phyloP scores from a whole-genome alignment of 352 stramenopile species.

The Globisporangium sylvaticum region DNA sequence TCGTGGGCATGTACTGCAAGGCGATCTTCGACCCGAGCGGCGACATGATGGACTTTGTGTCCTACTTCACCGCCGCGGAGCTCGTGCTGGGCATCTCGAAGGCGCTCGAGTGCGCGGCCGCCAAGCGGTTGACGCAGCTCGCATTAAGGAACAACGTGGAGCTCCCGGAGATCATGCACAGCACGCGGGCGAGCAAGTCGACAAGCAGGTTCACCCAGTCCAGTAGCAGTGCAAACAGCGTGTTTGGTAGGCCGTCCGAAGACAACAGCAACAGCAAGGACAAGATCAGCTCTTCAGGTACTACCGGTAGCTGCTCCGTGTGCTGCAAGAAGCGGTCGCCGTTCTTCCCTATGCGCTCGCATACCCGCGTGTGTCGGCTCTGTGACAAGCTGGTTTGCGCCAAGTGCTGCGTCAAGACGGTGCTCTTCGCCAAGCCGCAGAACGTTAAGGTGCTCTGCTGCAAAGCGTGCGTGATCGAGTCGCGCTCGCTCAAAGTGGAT shows the following conservation, averaged over 20 bases:
- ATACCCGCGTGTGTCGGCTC: conserved; percentile 30
- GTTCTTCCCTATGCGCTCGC: conserved; percentile 13
- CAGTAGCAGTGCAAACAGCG: background rate
- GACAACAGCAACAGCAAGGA: background rate
- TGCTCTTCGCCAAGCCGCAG: conserved; percentile 30
- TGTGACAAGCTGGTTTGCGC: conserved; percentile 35
- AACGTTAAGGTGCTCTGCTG: conserved; percentile 39
- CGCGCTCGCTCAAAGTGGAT: conserved; percentile 33
- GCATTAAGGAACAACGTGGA: background rate
- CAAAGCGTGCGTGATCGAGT: conserved; percentile 45
- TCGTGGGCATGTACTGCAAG: conserved; percentile 10
- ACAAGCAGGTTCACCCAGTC: background rate
- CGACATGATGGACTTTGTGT: conserved; percentile 11
- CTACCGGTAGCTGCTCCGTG: conserved; percentile 10
- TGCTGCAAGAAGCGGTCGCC: conserved; percentile 8
- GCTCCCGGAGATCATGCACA: background rate
- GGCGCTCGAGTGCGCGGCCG: conserved; percentile 12
- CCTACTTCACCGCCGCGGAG: conserved; percentile 8
- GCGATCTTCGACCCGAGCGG: conserved; percentile 15
- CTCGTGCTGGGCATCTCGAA: conserved; percentile 16
- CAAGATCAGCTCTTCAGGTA: too few species aligned
- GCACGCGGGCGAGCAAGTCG: conserved; percentile 1
- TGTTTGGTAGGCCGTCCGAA: background rate
- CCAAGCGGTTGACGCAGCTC: conserved; percentile 16
- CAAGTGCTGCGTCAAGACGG: conserved; percentile 50